Evolutionary conservation across 1,284 basidiomycete species (phyloP).

Genomic region (Cryptococcus floricola): DNA sequence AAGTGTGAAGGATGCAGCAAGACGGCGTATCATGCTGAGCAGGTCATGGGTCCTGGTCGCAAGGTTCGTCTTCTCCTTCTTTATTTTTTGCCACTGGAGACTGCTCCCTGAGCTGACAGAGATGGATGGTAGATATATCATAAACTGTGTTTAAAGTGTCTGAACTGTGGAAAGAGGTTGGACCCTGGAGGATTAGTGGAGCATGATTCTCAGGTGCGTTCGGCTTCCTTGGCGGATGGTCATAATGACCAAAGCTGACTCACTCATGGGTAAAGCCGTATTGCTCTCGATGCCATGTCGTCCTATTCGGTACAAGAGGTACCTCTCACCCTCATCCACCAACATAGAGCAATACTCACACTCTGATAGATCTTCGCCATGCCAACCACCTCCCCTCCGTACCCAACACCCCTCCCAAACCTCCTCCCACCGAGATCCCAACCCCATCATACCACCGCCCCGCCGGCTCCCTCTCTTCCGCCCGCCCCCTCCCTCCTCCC

Average conservation of each 20-base stretch:
- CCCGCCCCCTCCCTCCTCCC: constrained; percentile 16
- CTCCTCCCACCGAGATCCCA: neutral
- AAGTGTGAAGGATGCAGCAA: constrained; percentile 43
- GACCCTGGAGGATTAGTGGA: constrained; percentile 47
- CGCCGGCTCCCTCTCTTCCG: constrained; percentile 10
- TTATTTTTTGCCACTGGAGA: neutral
- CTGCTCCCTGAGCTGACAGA: neutral
- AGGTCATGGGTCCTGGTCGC: constrained; percentile 47
- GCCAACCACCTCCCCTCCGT: constrained; percentile 26
- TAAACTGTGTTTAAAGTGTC: constrained; percentile 50
- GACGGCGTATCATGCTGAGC: constrained; percentile 50
- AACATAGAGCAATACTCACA: neutral
- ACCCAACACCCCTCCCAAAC: constrained; percentile 7
- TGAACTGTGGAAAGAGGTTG: constrained; percentile 46
- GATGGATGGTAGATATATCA: constrained; percentile 44
- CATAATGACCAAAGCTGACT: neutral
- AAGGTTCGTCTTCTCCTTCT: constrained; percentile 28
- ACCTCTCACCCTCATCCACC: constrained; percentile 2
- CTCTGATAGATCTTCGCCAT: constrained; percentile 38
- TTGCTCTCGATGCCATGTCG: constrained; percentile 45
- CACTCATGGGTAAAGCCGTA: constrained; percentile 31
- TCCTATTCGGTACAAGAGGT: constrained; percentile 46
- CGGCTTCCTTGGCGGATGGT: constrained; percentile 19
- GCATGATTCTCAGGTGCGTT: constrained; percentile 34
- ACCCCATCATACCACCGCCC: constrained; percentile 12